Evolutionary conservation across 2,329 filamentous ascomycete species (phyloP).

Genomic region (Hymenoscyphus fraxineus): DNA sequence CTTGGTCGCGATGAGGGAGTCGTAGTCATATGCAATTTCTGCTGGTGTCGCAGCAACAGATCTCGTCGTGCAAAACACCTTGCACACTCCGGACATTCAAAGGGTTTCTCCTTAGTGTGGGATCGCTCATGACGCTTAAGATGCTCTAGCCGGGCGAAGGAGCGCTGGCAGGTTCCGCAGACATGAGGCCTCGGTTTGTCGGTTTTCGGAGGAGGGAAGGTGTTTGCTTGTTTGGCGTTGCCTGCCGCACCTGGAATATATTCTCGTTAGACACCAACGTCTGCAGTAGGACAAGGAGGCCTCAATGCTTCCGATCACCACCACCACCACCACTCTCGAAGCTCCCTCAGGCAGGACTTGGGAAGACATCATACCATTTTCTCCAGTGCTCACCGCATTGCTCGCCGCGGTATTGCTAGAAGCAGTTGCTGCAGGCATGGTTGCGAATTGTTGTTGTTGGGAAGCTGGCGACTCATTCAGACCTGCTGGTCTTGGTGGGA

Average conservation of each 20-base stretch:
- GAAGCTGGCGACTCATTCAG: constrained; percentile 27
- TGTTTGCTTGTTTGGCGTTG: constrained; percentile 30
- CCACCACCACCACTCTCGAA: background rate
- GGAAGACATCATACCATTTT: constrained; percentile 30
- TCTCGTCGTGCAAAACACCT: constrained; percentile 94
- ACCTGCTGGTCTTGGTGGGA: constrained; percentile 22
- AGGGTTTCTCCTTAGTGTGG: constrained; percentile 97
- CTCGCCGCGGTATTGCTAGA: constrained; percentile 25
- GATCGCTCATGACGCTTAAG: constrained; percentile 95
- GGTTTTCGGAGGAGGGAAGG: constrained; percentile 78
- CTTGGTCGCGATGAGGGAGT: constrained; percentile 83
- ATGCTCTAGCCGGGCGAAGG: constrained; percentile 92
- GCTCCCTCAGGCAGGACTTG: background rate
- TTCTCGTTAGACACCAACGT: constrained; percentile 5
- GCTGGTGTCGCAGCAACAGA: constrained; percentile 88
- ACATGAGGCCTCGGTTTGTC: constrained; percentile 96
- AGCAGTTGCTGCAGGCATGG: constrained; percentile 33
- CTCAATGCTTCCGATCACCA: constrained; percentile 8
- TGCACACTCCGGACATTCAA: constrained; percentile 91
- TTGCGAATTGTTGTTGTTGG: constrained; percentile 25
- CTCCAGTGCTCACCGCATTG: constrained; percentile 28
- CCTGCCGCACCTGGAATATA: constrained; percentile 17
- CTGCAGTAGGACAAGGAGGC: constrained; percentile 12
- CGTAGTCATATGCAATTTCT: constrained; percentile 94
- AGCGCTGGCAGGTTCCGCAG: constrained; percentile 84